These are phyloP conservation scores for Aureobasidium leucospermi DNA, from an alignment of 2,329 filamentous ascomycete species.

Conservation along the genomic window DNA sequence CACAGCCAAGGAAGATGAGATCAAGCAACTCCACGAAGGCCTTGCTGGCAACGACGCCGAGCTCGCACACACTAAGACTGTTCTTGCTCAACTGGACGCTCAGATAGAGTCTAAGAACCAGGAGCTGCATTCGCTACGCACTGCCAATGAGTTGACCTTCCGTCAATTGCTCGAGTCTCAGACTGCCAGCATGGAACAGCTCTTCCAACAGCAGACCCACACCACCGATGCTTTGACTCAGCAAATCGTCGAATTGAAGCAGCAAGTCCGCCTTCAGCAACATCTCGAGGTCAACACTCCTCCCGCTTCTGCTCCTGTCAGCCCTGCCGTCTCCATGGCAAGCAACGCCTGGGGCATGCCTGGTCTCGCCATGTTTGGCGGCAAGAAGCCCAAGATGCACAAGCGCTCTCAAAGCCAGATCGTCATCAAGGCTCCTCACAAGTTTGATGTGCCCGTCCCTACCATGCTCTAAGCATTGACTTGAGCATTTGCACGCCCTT, in stretches of 20 bases:
- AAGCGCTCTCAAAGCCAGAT: constrained; percentile 1
- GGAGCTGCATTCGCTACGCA: constrained; percentile 7
- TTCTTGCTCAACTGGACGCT: constrained; percentile 6
- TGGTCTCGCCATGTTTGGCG: background rate
- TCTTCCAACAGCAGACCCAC: background rate
- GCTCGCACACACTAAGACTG: constrained; percentile 3
- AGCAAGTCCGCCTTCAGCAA: constrained; percentile 2
- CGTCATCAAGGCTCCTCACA: background rate
- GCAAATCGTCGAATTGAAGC: constrained; percentile 6
- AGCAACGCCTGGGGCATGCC: background rate
- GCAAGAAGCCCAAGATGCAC: background rate
- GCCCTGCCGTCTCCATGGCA: background rate
- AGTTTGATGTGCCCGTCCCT: background rate
- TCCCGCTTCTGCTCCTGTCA: background rate
- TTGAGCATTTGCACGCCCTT: background rate
- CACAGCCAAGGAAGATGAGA: background rate
- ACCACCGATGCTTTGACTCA: constrained; percentile 8
- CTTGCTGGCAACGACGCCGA: constrained; percentile 5
- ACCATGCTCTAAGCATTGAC: background rate
- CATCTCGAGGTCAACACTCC: background rate
- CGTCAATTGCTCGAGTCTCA: constrained; percentile 6
- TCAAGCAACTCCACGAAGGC: constrained; percentile 1
- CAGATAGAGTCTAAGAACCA: constrained; percentile 9
- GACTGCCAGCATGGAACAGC: background rate
- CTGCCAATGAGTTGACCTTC: constrained; percentile 5